Evolutionary conservation across 2,329 filamentous ascomycete genomes (phyloP).

Genomic region (Rachicladosporium sp.): DNA sequence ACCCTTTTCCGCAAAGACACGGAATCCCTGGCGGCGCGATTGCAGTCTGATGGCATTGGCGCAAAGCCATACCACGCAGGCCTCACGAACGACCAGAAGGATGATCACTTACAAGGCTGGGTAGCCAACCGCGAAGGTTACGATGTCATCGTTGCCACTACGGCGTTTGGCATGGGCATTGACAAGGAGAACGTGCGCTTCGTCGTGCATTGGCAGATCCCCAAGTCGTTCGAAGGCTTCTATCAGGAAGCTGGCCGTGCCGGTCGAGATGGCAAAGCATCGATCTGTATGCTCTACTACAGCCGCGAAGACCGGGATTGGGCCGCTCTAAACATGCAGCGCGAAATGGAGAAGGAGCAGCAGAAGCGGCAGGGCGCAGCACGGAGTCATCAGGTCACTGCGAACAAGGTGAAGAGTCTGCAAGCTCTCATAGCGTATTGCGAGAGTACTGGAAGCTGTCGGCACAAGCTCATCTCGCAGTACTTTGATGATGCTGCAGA

Average conservation of each 20-base stretch:
- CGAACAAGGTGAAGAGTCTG: slow-evolving; percentile 32
- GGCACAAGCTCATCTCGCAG: slow-evolving; percentile 60
- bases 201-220: slow-evolving; percentile 86
- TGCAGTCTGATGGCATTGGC: slow-evolving; percentile 57
- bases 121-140: slow-evolving; percentile 62
- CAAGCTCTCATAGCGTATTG: slow-evolving; percentile 63
- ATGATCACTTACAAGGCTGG: slow-evolving; percentile 59
- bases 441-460: slow-evolving; percentile 59
- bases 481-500: slow-evolving; percentile 57
- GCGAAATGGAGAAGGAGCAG: slow-evolving; percentile 25
- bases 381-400: slow-evolving; percentile 28
- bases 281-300: slow-evolving; percentile 82
- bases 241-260: slow-evolving; percentile 92
- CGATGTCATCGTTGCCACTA: slow-evolving; percentile 88
- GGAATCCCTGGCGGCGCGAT: slow-evolving; percentile 53
- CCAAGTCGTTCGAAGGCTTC: slow-evolving; percentile 89
- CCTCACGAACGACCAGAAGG: slow-evolving; percentile 53
- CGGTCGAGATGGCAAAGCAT: slow-evolving; percentile 77
- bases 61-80: slow-evolving; percentile 64
- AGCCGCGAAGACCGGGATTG: slow-evolving; percentile 75
- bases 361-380: slow-evolving; percentile 32
- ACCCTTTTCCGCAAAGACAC: slow-evolving; percentile 64
- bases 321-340: slow-evolving; percentile 43
- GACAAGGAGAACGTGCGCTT: slow-evolving; percentile 93
- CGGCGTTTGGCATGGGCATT: slow-evolving; percentile 95